Evolutionary conservation across 306 rosid genomes (phyloP), one percentile per base, ranked within the genome.

Genomic region (Abrus precatorius): DNA sequence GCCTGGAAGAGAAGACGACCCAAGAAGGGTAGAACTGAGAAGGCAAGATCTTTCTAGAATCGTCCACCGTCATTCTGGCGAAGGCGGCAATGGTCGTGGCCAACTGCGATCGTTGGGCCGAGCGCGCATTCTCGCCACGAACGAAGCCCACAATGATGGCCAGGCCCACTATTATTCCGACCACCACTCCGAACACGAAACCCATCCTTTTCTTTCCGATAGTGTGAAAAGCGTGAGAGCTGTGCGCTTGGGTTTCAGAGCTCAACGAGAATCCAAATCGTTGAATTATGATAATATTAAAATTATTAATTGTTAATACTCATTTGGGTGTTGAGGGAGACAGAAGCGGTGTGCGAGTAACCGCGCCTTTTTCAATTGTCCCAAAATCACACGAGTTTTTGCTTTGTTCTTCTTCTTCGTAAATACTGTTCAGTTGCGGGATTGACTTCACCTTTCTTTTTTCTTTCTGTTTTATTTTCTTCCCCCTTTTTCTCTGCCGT

Each of bases 1-100:
- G 97, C 60, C 87, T 74, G 68, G 86, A 86, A 55, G 98, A 86
- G 88, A 96, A 96, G 79, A 92, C 95, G 5, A 96, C 88, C 99
- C 99, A 96, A 1, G 99, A 92, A 70, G 99, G 99, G 75, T 93
- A 92, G 74, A 69, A 85, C 61, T 91, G 92, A 29, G 92, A 60
- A 41, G 98, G 92, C n/a, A 96, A 76, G 80, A 96, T 72, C 91
- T 88, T 96, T 84, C 93, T 92, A 6, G 98, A 96, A 81, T 96
- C 99, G 13, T 86, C 97, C 3, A 90, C 97, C 0, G 94, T 87
- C 94, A 96, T 90, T 62, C 92, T 75, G 0, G 99, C 93, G 57
- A 93, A 93, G 66, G 97, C 93, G 41, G 98, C 93, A 40, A 93
- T 27, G 28, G 92, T 86, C 43, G 92, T 13, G 20, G 99, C 99